These are phyloP conservation scores for Sphagnum fallax DNA, from an alignment of 228 moss, liverwort and hornwort genomes.

Conservation along the genomic window DNA sequence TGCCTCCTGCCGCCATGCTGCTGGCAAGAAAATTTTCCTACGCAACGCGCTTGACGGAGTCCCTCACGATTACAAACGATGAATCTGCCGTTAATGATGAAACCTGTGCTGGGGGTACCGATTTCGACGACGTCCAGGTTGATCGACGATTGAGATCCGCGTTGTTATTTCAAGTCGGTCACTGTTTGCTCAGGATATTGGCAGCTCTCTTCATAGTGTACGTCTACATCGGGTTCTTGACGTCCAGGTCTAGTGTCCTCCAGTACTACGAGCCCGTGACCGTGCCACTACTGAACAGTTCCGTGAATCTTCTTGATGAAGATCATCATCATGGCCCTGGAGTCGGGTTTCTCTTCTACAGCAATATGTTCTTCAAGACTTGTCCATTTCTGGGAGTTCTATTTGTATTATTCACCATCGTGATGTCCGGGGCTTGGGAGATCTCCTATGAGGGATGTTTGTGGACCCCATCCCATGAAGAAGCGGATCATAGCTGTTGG, in stretches of 20 bases:
- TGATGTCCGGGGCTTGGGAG: constrained; percentile 24
- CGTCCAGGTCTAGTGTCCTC: constrained; percentile 7
- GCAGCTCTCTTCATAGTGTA: constrained; percentile 30
- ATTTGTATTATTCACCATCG: constrained; percentile 21
- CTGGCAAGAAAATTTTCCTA: not conserved
- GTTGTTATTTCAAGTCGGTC: constrained; percentile 41
- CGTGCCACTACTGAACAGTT: not conserved
- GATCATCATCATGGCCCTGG: not conserved
- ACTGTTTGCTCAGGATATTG: constrained; percentile 23
- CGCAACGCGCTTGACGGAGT: not conserved
- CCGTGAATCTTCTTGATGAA: not conserved
- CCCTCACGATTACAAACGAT: too few species aligned
- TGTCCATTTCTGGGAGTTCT: constrained; percentile 39
- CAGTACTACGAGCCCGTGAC: not conserved
- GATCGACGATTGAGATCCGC: constrained; percentile 41
- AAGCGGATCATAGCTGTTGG: constrained; percentile 4
- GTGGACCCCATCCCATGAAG: not conserved
- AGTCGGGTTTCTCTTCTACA: not conserved
- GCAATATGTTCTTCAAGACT: not conserved
- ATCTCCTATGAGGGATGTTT: constrained; percentile 13
- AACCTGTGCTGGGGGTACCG: constrained; percentile 17
- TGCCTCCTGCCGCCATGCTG: constrained; percentile 20
- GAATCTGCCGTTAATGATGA: too few species aligned
- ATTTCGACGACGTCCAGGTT: constrained; percentile 28
- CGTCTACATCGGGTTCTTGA: constrained; percentile 36